Conservation (phyloP, 352 stramenopile species). For the Phytophthora constricta region DNA sequence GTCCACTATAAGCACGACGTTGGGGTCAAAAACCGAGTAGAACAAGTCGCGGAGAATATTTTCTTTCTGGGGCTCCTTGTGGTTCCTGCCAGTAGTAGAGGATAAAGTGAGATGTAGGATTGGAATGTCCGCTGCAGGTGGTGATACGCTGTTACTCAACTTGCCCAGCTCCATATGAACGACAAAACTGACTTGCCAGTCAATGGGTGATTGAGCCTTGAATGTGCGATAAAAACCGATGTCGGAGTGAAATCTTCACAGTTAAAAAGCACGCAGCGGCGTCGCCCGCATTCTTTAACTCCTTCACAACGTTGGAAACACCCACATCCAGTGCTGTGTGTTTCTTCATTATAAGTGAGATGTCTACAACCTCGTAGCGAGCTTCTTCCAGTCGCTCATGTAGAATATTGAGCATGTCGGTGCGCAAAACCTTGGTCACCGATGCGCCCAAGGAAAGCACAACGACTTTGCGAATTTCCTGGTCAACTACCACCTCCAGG, state of each 20-base stretch:
- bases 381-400: conserved; percentile 14
- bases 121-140: conserved; percentile 2
- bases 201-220: conserved; percentile 14
- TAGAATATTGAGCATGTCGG: conserved; percentile 12
- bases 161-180: conserved; percentile 19
- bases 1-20: conserved; percentile 41
- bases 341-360: conserved; percentile 16
- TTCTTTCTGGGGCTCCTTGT: background rate
- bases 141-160: background rate
- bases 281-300: conserved; percentile 27
- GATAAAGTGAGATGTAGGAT: conserved; percentile 14
- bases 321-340: background rate
- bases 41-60: conserved; percentile 34
- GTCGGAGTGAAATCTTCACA: conserved; percentile 25
- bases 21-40: conserved; percentile 38
- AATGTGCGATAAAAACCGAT: conserved; percentile 25
- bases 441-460: conserved; percentile 25
- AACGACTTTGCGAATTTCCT: conserved; percentile 23
- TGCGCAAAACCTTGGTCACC: conserved; percentile 2
- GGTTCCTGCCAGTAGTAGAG: background rate
- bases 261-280: conserved; percentile 36
- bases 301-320: conserved; percentile 20
- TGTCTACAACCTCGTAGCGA: conserved; percentile 47
- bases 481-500: background rate
- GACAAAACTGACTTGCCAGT: conserved; percentile 33